These are phyloP conservation scores for Syzygium aromaticum DNA, from an alignment of 345 rosid genomes.

Conservation along the genomic window DNA sequence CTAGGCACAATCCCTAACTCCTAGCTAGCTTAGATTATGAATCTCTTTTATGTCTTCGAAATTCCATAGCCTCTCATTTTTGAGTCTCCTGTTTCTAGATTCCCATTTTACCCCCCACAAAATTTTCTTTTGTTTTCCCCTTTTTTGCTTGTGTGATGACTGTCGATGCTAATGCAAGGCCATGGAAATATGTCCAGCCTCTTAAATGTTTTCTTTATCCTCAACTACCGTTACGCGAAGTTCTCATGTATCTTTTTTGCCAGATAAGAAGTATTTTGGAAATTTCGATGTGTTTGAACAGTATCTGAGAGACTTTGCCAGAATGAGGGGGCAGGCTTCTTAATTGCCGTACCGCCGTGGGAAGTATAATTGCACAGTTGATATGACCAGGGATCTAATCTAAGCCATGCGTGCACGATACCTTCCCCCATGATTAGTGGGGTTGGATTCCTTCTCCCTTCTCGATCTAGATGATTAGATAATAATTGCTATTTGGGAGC, in stretches of 20 bases:
- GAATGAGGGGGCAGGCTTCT: not conserved
- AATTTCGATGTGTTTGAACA: not conserved
- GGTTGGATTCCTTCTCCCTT: not conserved
- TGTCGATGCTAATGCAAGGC: not conserved
- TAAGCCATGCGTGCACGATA: not conserved
- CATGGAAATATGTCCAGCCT: not conserved
- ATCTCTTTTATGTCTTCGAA: not conserved
- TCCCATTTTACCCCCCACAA: not conserved
- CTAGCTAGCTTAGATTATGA: slow-evolving; percentile 4
- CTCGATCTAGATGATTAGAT: not conserved
- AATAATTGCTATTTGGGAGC: not conserved
- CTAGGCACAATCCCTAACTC: slow-evolving; percentile 16
- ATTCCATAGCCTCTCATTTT: slow-evolving; percentile 7
- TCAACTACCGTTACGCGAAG: not conserved
- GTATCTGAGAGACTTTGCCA: not conserved
- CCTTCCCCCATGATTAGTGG: not conserved
- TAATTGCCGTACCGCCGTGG: not conserved
- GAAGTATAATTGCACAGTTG: not conserved
- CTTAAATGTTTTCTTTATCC: not conserved
- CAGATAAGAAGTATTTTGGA: not conserved
- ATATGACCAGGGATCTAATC: not conserved
- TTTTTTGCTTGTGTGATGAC: not conserved
- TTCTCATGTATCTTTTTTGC: not conserved
- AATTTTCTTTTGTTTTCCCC: not conserved
- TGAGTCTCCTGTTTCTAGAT: not conserved